Evolutionary conservation across 768 basidiomycete genomes (phyloP), one percentile per base, ranked within the genome.

Genomic region (Lactarius sp.): DNA sequence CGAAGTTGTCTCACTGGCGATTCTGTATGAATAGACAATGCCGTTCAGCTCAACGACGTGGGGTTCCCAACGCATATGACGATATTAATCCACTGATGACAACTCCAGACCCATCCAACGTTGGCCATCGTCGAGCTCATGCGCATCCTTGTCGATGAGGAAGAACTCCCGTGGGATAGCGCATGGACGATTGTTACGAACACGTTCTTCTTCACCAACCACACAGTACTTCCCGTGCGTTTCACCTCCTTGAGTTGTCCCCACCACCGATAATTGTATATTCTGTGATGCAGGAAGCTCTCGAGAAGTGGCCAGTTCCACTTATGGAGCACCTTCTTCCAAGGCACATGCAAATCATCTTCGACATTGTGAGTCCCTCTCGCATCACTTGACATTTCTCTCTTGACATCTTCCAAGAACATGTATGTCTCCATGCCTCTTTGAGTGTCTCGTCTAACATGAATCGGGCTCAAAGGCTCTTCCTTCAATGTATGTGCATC

Each of bases 161-260:
- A 98, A 73, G 92, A 94, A 41, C 71, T 94, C 20, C 69, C 77
- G 2, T 99, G 94, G 90, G 83, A 85, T 66, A 69, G 75, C 16
- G 95, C 97, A 4, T 99, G 97, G 97, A 74, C 80, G 27, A 92
- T 98, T 69, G 86, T 88, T 51, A 92, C 85, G 57, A 88, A 88
- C 72, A 93, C 91, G 2, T 95, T 97, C 79, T 94, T 91, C 75
- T 98, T 94, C 78, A 98, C 94, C 10, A 97, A 96, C 73, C 94
- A 94, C 75, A 94, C 92, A 8, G 94, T 98, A 36, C 79, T 97
- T 36, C 91, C 93, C 27, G 92, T 88, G 46, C 69, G 84, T 81
- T 69, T 53, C 54, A 16, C 62, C 39, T 39, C 39, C 12, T 6
- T 51, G 44, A 52, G 14, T 20, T 18, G 2, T 44, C 27, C 44